Conservation (phyloP, 1,284 basidiomycete genomes). For the Trichosporon coremiiforme region DNA sequence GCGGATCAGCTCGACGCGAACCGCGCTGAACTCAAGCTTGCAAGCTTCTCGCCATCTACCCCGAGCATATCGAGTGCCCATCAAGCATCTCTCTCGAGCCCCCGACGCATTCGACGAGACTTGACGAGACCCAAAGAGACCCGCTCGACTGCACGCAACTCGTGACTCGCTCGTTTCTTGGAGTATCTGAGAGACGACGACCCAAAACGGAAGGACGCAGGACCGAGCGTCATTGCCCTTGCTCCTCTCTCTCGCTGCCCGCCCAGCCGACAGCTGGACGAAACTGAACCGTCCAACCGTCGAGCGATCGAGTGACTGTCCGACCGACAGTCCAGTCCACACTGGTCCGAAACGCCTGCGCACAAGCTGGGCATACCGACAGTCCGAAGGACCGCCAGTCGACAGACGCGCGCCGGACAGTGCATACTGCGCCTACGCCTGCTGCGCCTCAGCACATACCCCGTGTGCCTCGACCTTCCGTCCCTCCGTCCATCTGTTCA, state of each 20-base stretch:
- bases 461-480: not conserved
- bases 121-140: no score
- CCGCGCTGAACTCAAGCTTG: not conserved
- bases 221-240: not conserved
- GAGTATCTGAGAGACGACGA: not conserved
- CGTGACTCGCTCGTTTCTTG: not conserved
- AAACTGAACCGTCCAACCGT: not conserved
- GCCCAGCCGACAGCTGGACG: not conserved
- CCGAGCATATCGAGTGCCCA: no score
- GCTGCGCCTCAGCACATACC: not conserved
- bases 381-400: no score
- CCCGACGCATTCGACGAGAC: not conserved
- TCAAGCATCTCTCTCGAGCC: not conserved
- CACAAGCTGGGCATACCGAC: not conserved
- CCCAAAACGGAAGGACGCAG: not conserved
- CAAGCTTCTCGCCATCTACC: no score
- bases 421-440: no score
- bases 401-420: not conserved
- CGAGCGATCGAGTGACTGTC: not conserved
- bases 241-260: not conserved
- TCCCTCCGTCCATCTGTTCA: no score
- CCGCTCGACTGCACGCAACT: not conserved
- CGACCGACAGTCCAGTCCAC: not conserved
- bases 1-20: no score
- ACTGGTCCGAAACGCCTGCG: not conserved